Base-by-base conservation (phyloP, 2,329 filamentous ascomycete genomes). In the Xylariales sp. region DNA sequence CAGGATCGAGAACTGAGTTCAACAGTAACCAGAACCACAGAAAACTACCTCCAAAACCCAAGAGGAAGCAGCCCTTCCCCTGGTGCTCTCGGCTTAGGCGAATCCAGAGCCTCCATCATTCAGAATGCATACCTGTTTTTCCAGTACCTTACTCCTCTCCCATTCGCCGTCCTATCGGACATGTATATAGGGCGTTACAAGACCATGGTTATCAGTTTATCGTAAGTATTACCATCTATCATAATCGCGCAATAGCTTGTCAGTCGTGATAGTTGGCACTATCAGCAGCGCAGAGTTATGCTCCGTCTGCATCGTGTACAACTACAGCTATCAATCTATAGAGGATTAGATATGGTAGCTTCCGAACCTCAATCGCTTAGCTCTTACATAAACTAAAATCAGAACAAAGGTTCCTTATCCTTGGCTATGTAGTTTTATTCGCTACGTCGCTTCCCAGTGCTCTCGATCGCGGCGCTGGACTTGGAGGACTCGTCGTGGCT, bases 11-110 rank as follows among this genome's bases (percentile, higher is more conserved):
- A 9, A 49, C 2, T 8, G 3, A 16, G 16, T 49, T 23, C 23
- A 23, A 23, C 2, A 23, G 23, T 34, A 34, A 34, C 32, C 32
- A 34, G 32, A 28, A 43, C 53, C 23, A 6, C 34, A 64, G 62
- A 64, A 12, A 64, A 64, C 43, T 64, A 64, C 28, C 34, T 64
- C 7, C 62, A 64, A 50, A 64, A 64, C n/a, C 54, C 62, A 2
- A 30, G 6, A 23, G 62, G 62, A 30, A 52, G 49, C 18, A 10
- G 5, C n/a, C 54, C 46, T 53, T 48, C 32, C 5, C 62, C 62
- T 14, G 53, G 54, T 18, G 62, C 52, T 7, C 43, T 64, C n/a
- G 54, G 53, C 16, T 14, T 64, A 16, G 53, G 62, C n/a, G n/a
- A 64, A n/a, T 16, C 62, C 3, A 58, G 10, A 18, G 53, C 62